These are phyloP conservation scores for Corylus avellana DNA, from an alignment of 306 rosid genomes.

Conservation along the genomic window DNA sequence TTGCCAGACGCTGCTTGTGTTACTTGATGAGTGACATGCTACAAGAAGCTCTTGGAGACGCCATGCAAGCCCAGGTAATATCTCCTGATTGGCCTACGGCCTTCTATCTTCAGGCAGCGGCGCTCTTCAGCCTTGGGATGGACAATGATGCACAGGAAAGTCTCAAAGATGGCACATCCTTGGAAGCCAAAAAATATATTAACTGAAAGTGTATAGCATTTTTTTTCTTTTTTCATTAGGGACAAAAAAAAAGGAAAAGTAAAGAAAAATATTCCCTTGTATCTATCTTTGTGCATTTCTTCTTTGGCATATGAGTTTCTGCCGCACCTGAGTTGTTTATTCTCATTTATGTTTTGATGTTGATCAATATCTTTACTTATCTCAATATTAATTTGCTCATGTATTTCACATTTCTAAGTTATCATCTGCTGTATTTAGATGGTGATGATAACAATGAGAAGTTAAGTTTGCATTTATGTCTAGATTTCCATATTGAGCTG, in stretches of 20 bases:
- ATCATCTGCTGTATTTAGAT: neutral
- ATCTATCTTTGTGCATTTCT: slow-evolving; percentile 34
- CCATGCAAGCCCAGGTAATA: slow-evolving; percentile 91
- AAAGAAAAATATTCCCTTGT: slow-evolving; percentile 26
- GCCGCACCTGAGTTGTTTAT: slow-evolving; percentile 25
- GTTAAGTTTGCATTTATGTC: neutral
- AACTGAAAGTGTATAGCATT: slow-evolving; percentile 65
- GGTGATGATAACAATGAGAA: neutral
- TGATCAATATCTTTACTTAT: neutral
- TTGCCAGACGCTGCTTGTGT: slow-evolving; percentile 90
- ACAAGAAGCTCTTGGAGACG: slow-evolving; percentile 98
- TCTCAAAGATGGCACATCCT: slow-evolving; percentile 78
- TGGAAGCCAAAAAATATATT: slow-evolving; percentile 69
- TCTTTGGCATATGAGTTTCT: slow-evolving; percentile 33
- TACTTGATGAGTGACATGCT: slow-evolving; percentile 87
- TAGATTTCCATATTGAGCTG: neutral
- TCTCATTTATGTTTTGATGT: slow-evolving; percentile 23
- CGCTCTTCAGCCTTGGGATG: slow-evolving; percentile 94
- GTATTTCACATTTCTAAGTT: slow-evolving; percentile 2
- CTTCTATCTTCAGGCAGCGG: slow-evolving; percentile 93
- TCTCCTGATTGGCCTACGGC: slow-evolving; percentile 86
- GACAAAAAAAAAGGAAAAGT: slow-evolving; percentile 1
- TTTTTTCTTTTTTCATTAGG: slow-evolving; percentile 29
- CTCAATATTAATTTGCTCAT: slow-evolving; percentile 7
- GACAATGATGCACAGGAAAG: slow-evolving; percentile 93